These are phyloP conservation scores for Geotrichum ghanense DNA, from an alignment of 805 yeast genomes.

Conservation along the genomic window DNA sequence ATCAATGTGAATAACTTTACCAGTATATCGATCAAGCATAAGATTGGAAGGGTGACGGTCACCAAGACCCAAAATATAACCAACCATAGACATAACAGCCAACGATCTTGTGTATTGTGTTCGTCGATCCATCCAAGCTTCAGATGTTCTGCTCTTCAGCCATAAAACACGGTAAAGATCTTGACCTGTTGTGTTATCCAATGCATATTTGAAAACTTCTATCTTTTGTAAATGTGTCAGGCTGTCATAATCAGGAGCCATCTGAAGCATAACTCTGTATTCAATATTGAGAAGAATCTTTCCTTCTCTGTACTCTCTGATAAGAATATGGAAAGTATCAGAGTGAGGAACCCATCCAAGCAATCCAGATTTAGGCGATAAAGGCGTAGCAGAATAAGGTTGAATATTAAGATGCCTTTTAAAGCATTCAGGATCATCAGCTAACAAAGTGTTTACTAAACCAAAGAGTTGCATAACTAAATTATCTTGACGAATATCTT, in stretches of 20 bases:
- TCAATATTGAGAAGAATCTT: slow-evolving; percentile 85
- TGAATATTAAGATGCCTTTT: slow-evolving; percentile 91
- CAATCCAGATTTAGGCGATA: slow-evolving; percentile 94
- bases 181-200: slow-evolving; percentile 92
- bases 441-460: slow-evolving; percentile 77
- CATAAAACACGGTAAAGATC: slow-evolving; percentile 91
- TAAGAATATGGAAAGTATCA: slow-evolving; percentile 90
- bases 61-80: slow-evolving; percentile 91
- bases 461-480: slow-evolving; percentile 97
- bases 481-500: slow-evolving; percentile 94
- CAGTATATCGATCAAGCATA: slow-evolving; percentile 89
- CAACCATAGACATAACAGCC: slow-evolving; percentile 99
- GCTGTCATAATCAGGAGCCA: slow-evolving; percentile 95
- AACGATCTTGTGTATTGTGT: slow-evolving; percentile 91
- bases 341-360: slow-evolving; percentile 97
- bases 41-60: slow-evolving; percentile 96
- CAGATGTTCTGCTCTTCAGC: slow-evolving; percentile 92
- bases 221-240: slow-evolving; percentile 83
- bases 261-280: slow-evolving; percentile 89
- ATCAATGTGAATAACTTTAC: slow-evolving; percentile 94
- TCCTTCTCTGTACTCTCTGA: slow-evolving; percentile 85
- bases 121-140: slow-evolving; percentile 95
- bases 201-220: slow-evolving; percentile 91
- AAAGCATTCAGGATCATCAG: slow-evolving; percentile 90
- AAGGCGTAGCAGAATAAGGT: slow-evolving; percentile 84